Conservation (phyloP, 495 filamentous ascomycete species). For the Penicillium angulare region DNA sequence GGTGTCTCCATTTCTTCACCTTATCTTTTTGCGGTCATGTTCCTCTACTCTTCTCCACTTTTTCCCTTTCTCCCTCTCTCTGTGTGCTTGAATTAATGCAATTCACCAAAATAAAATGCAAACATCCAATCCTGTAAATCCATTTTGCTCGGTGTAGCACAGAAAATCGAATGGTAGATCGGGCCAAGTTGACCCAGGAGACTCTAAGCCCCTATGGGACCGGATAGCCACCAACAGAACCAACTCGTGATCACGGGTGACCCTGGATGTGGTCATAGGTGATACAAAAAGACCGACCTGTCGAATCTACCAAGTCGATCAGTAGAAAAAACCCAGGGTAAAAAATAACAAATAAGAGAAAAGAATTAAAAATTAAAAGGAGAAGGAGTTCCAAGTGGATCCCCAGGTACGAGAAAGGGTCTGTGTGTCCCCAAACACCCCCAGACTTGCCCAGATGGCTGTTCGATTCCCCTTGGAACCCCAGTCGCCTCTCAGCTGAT, state of each 20-base stretch:
- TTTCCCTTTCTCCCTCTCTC: neutral
- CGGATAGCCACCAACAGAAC: too few species aligned
- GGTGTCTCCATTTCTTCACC: constrained; percentile 9
- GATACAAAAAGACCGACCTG: neutral
- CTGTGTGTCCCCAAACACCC: constrained; percentile 3
- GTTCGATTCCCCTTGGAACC: too few species aligned
- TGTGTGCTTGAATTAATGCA: neutral
- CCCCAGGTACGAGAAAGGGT: neutral
- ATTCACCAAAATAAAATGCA: constrained; percentile 7
- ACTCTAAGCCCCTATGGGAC: too few species aligned
- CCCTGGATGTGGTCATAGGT: neutral
- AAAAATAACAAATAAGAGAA: neutral
- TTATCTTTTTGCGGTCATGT: constrained; percentile 4
- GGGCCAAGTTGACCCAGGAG: constrained; percentile 4
- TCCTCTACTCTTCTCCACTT: too few species aligned
- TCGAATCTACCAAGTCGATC: constrained; percentile 6
- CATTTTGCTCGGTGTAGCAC: too few species aligned
- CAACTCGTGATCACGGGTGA: constrained; percentile 4
- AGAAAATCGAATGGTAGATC: neutral
- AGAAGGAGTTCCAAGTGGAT: too few species aligned
- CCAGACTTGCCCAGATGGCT: too few species aligned
- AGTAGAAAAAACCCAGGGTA: neutral
- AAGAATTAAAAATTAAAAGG: too few species aligned
- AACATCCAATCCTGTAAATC: constrained; percentile 6
- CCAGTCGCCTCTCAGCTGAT: too few species aligned